A percentile compares a stretch with the other conserved stretches of the same genome.
Evolutionary conservation across 1,284 basidiomycete species (phyloP).

Genomic region (Ustilago crameri): DNA sequence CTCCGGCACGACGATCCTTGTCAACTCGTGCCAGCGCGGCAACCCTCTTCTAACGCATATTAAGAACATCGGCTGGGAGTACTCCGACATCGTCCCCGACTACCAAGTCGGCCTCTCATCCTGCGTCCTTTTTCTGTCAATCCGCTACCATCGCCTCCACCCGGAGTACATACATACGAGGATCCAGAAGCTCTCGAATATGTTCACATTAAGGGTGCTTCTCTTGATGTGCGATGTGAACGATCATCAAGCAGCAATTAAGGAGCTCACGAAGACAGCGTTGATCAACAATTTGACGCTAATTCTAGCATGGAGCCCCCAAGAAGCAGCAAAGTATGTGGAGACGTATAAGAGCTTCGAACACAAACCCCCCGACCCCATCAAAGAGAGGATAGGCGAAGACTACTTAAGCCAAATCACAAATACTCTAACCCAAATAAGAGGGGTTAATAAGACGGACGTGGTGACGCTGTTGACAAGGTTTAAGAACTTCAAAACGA

Average conservation of each 20-base stretch:
- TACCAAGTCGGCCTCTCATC: conserved; percentile 63
- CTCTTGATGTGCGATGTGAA: conserved; percentile 90
- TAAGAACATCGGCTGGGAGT: conserved; percentile 90
- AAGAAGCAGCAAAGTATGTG: conserved; percentile 92
- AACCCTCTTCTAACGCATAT: conserved; percentile 89
- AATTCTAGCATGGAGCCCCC: conserved; percentile 85
- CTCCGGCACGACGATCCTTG: conserved; percentile 57
- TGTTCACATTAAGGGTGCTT: conserved; percentile 86
- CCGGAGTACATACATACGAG: conserved; percentile 95
- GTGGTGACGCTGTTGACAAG: conserved; percentile 82
- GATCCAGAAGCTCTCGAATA: conserved; percentile 83
- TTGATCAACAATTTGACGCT: conserved; percentile 91
- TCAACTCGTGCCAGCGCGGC: conserved; percentile 74
- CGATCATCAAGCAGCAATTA: conserved; percentile 88
- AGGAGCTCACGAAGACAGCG: conserved; percentile 83
- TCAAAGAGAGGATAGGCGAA: conserved; percentile 91
- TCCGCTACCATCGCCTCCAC: conserved; percentile 94
- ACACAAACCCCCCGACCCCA: conserved; percentile 88
- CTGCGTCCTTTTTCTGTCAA: conserved; percentile 72
- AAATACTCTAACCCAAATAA: conserved; percentile 86
- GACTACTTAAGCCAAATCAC: conserved; percentile 85
- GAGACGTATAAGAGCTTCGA: conserved; percentile 92
- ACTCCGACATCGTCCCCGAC: conserved; percentile 90
- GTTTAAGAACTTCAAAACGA: conserved; percentile 25
- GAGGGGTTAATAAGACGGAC: conserved; percentile 96